These are phyloP conservation scores for Inonotus obliquus DNA, from an alignment of 1,284 basidiomycete genomes.

Conservation along the genomic window DNA sequence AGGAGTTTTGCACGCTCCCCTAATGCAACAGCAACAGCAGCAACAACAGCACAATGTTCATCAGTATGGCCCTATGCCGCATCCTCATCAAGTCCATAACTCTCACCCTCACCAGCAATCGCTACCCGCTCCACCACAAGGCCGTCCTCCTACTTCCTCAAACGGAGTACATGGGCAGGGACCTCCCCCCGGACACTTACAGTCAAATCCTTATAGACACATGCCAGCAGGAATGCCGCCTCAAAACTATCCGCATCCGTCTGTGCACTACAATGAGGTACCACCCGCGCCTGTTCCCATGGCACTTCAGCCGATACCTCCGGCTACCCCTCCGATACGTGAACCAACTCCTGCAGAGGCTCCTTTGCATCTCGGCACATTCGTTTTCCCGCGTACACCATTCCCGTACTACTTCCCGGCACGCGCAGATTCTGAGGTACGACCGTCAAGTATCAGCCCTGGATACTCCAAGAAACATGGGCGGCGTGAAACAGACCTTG, in stretches of 20 bases:
- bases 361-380: slow-evolving; percentile 48
- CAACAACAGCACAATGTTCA: slow-evolving; percentile 9
- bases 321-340: background rate
- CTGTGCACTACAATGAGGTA: slow-evolving; percentile 10
- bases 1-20: background rate
- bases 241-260: background rate
- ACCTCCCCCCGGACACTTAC: background rate
- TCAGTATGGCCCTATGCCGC: slow-evolving; percentile 1
- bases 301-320: slow-evolving; percentile 10
- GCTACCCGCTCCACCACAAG: background rate
- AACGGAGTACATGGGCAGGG: slow-evolving; percentile 2
- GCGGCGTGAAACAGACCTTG: slow-evolving; percentile 15
- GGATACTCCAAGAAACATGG: slow-evolving; percentile 30
- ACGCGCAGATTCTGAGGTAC: background rate
- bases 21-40: slow-evolving; percentile 10
- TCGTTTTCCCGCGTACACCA: slow-evolving; percentile 41
- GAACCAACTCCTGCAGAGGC: slow-evolving; percentile 20
- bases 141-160: slow-evolving; percentile 3
- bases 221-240: slow-evolving; percentile 1
- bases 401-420: slow-evolving; percentile 36
- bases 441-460: slow-evolving; percentile 6
- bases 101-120: slow-evolving; percentile 9
- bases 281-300: slow-evolving; percentile 13
- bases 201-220: slow-evolving; percentile 4
- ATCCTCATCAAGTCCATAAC: background rate